Conservation (phyloP, 768 basidiomycete genomes). For the Pulveroboletus sp. region DNA sequence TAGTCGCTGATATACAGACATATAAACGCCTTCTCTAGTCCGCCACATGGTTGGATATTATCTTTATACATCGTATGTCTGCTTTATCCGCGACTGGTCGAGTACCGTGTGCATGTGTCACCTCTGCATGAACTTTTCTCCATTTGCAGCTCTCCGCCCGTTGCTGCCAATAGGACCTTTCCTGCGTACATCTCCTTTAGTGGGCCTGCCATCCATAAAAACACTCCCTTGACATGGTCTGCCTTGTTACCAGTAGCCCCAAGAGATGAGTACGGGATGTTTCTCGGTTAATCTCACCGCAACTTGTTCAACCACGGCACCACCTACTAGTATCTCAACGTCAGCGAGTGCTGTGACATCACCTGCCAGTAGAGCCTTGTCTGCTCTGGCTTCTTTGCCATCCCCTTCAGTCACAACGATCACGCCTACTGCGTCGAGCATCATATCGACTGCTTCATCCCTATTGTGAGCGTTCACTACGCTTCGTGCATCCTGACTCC, state of each 20-base stretch:
- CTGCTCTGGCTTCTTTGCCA: not conserved
- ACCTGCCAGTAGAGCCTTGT: not conserved
- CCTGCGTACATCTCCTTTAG: not conserved
- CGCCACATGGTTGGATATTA: slow-evolving; percentile 1
- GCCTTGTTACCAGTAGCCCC: not conserved
- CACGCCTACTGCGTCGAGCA: not conserved
- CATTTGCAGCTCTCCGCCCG: not conserved
- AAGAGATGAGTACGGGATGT: not conserved
- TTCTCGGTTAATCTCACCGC: not conserved
- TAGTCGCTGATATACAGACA: slow-evolving; percentile 21
- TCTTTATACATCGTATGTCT: not conserved
- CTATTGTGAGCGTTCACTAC: slow-evolving; percentile 1
- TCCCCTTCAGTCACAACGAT: not conserved
- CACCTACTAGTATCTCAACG: not conserved
- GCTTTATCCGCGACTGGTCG: not conserved
- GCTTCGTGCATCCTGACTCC: not conserved
- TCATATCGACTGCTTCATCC: not conserved
- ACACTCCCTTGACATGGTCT: not conserved
- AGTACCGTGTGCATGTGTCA: not conserved
- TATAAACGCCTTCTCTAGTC: slow-evolving; percentile 18
- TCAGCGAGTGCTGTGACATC: not conserved
- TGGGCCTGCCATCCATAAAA: not conserved
- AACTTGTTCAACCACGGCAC: not conserved
- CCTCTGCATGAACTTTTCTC: not conserved
- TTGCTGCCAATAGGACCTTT: not conserved